These are phyloP conservation scores for Globisporangium acanthophoron DNA, from an alignment of 352 stramenopile species.

Conservation along the genomic window DNA sequence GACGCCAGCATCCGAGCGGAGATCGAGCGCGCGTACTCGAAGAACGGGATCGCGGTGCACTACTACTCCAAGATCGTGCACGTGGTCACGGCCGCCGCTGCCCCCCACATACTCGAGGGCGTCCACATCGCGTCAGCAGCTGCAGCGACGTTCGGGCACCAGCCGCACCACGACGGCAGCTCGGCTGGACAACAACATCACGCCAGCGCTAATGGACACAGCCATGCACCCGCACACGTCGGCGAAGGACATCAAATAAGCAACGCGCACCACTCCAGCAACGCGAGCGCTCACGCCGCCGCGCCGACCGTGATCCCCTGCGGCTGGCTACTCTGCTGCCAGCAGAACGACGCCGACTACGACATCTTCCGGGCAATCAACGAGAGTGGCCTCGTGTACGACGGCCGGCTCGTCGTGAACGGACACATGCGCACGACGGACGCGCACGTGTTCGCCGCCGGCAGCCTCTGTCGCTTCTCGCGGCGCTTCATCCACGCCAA, in stretches of 20 bases:
- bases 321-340: conserved; percentile 76
- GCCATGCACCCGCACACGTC: neutral
- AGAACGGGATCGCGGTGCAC: conserved; percentile 27
- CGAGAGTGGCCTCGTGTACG: conserved; percentile 89
- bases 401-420: conserved; percentile 89
- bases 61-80: conserved; percentile 44
- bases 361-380: conserved; percentile 90
- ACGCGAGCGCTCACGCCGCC: neutral
- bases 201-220: neutral
- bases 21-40: conserved; percentile 48
- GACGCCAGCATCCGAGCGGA: conserved; percentile 51
- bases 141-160: neutral
- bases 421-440: conserved; percentile 84
- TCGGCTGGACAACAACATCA: neutral
- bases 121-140: conserved; percentile 26
- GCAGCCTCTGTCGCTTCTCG: conserved; percentile 75
- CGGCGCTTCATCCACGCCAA: conserved; percentile 72
- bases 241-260: neutral
- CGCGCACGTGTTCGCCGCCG: conserved; percentile 58
- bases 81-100: conserved; percentile 22
- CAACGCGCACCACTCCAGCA: neutral
- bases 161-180: neutral
- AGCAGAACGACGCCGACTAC: conserved; percentile 79
- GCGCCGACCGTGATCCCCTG: conserved; percentile 32
- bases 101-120: conserved; percentile 34